Evolutionary conservation across 495 filamentous ascomycete genomes (phyloP).

Genomic region (Aspergillus nanangensis): DNA sequence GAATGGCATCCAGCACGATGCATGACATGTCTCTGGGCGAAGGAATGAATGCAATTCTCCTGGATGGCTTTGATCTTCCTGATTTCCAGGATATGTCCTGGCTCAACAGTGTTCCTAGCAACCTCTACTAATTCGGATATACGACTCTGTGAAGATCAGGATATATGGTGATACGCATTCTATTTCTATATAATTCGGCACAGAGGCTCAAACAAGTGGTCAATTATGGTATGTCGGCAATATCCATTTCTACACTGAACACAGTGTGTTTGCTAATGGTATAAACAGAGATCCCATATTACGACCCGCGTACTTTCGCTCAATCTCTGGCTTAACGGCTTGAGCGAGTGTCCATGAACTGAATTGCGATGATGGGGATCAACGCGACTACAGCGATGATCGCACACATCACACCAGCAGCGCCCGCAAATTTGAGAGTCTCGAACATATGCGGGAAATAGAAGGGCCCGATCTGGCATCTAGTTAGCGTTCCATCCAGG

Average conservation of each 20-base stretch:
- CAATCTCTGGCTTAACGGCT: neutral
- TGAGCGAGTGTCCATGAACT: slow-evolving; percentile 13
- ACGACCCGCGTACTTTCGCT: too few species aligned
- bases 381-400: slow-evolving; percentile 22
- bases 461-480: slow-evolving; percentile 24
- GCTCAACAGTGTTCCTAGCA: slow-evolving; percentile 36
- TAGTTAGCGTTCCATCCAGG: neutral
- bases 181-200: neutral
- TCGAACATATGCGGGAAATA: slow-evolving; percentile 32
- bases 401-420: slow-evolving; percentile 27
- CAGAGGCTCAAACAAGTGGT: neutral
- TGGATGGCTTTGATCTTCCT: slow-evolving; percentile 28
- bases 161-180: neutral
- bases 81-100: slow-evolving; percentile 39
- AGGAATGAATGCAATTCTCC: slow-evolving; percentile 21
- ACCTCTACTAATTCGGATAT: slow-evolving; percentile 13
- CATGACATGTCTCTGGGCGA: slow-evolving; percentile 28
- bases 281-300: too few species aligned
- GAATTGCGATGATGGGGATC: slow-evolving; percentile 20
- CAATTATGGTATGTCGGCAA: too few species aligned
- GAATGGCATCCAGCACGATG: slow-evolving; percentile 2
- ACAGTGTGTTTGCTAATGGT: too few species aligned
- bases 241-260: too few species aligned
- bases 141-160: neutral
- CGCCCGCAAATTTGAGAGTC: slow-evolving; percentile 19